A percentile compares a stretch with the other conserved stretches of the same genome.
phyloP scores from a whole-genome alignment of 345 rosid species.

The Kernera saxatilis region DNA sequence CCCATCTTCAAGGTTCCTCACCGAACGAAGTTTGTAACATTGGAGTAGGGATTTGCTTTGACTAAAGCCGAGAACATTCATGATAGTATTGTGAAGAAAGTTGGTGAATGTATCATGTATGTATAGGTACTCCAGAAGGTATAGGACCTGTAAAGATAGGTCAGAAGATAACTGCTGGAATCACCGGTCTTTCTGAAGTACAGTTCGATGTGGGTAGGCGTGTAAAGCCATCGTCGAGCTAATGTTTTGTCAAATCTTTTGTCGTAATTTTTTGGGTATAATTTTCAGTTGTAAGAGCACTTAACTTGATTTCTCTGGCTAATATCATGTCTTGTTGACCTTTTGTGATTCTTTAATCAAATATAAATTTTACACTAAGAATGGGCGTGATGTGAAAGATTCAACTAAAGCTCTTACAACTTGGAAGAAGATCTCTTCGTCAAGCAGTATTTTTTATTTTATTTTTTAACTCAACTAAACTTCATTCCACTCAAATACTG shows the following conservation, averaged over 20 bases:
- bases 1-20: not conserved
- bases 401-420: not conserved
- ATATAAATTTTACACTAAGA: not conserved
- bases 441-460: too few relatives aligned
- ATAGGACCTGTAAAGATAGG: constrained; percentile 88
- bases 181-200: constrained; percentile 65
- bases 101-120: constrained; percentile 6
- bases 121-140: constrained; percentile 83
- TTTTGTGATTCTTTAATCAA: not conserved
- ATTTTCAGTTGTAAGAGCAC: not conserved
- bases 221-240: constrained; percentile 35
- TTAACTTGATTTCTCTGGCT: not conserved
- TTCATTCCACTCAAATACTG: too few relatives aligned
- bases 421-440: not conserved
- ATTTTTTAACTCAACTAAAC: too few relatives aligned
- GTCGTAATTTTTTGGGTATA: not conserved
- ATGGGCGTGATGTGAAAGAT: not conserved
- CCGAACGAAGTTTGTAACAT: not conserved
- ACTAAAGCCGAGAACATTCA: not conserved
- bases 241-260: not conserved
- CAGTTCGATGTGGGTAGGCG: constrained; percentile 56
- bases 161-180: constrained; percentile 78
- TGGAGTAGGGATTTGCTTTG: not conserved
- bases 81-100: not conserved
- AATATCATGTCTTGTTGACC: not conserved